Percentiles rank a stretch among this genome's conserved stretches.
These are phyloP conservation scores for Rhizopogon vulgaris DNA, from an alignment of 768 basidiomycete species.

Conservation along the genomic window DNA sequence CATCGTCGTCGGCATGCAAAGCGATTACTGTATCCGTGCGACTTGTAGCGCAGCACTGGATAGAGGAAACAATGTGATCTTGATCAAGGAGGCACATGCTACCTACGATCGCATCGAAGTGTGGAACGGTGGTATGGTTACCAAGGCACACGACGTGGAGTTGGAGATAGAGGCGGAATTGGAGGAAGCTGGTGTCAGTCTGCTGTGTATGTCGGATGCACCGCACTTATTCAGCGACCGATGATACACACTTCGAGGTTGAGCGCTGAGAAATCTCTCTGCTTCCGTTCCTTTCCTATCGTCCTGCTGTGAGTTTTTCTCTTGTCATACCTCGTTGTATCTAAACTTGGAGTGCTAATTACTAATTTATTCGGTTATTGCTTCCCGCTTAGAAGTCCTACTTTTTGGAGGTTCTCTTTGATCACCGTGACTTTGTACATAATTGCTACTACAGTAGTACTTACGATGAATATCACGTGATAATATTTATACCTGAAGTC, in stretches of 20 bases:
- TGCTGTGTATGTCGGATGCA: slow-evolving; percentile 65
- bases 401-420: background rate
- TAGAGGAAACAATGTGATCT: slow-evolving; percentile 59
- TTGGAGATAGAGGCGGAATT: slow-evolving; percentile 59
- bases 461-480: too few species aligned
- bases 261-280: background rate
- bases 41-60: slow-evolving; percentile 58
- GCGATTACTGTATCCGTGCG: slow-evolving; percentile 52
- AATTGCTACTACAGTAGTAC: too few species aligned
- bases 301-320: background rate
- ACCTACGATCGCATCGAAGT: slow-evolving; percentile 64
- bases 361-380: background rate
- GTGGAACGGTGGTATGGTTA: slow-evolving; percentile 49
- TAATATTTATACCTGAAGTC: too few species aligned
- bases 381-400: background rate
- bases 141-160: slow-evolving; percentile 46
- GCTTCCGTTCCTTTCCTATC: background rate
- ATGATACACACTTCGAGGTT: slow-evolving; percentile 18
- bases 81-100: slow-evolving; percentile 61
- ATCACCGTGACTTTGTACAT: too few species aligned
- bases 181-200: slow-evolving; percentile 59
- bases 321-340: background rate
- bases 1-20: slow-evolving; percentile 61
- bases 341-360: background rate
- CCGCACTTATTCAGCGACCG: slow-evolving; percentile 53